phyloP scores from a whole-genome alignment of 805 yeast genomes.

The Sugiyamaella marilandica region DNA sequence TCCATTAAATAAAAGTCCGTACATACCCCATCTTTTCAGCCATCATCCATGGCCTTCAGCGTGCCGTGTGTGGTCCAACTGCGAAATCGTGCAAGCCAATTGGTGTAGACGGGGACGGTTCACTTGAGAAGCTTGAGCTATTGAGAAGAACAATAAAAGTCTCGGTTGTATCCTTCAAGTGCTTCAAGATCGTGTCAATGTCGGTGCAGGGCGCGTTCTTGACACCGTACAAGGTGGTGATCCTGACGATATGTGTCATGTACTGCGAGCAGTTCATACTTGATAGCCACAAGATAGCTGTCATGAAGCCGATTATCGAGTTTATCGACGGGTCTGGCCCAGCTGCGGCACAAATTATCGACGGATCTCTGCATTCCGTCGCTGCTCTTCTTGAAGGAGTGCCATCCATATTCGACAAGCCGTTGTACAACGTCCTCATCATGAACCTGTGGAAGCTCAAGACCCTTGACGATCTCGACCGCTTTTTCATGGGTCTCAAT shows the following conservation, averaged over 20 bases:
- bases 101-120: too few relatives aligned
- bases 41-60: too few relatives aligned
- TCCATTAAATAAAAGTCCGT: too few relatives aligned
- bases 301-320: conserved; percentile 25
- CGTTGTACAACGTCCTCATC: conserved; percentile 8
- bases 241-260: conserved; percentile 17
- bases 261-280: conserved; percentile 22
- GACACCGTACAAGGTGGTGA: conserved; percentile 26
- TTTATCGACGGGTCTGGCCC: conserved; percentile 15
- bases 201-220: conserved; percentile 10
- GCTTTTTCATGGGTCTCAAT: conserved; percentile 14
- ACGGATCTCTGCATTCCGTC: not conserved
- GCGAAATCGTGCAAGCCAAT: too few relatives aligned
- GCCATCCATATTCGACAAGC: not conserved
- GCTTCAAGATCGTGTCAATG: not conserved
- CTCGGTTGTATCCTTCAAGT: too few relatives aligned
- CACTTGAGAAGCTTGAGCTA: too few relatives aligned
- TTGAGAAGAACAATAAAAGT: too few relatives aligned
- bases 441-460: conserved; percentile 12
- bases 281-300: conserved; percentile 13
- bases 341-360: conserved; percentile 4
- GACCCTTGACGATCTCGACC: conserved; percentile 17
- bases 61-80: too few relatives aligned
- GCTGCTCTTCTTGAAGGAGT: not conserved
- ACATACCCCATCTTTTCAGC: too few relatives aligned